Percentiles rank a stretch among this genome's conserved stretches.
These are phyloP conservation scores for Silene conica DNA, from an alignment of 148 eudicot genomes.

Conservation along the genomic window DNA sequence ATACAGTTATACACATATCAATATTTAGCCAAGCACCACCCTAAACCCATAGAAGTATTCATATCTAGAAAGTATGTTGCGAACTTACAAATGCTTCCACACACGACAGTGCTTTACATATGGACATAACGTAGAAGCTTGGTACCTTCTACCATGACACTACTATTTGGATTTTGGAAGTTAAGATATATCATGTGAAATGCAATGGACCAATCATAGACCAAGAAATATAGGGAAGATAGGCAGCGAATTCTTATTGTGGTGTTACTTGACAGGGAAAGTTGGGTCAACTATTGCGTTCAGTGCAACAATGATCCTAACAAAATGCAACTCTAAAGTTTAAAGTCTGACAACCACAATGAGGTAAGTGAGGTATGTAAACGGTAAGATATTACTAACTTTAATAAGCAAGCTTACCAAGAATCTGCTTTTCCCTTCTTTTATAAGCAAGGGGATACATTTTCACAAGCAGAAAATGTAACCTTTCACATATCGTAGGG, in stretches of 20 bases:
- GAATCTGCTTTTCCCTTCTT: conserved; percentile 57
- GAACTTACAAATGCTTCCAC: not conserved
- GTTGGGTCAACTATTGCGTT: not conserved
- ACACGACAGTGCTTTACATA: not conserved
- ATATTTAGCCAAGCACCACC: not conserved
- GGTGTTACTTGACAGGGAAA: not conserved
- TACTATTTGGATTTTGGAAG: not conserved
- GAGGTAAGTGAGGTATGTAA: not conserved
- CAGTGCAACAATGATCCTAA: not conserved
- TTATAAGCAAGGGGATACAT: conserved; percentile 63
- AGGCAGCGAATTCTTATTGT: not conserved
- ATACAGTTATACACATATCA: not conserved
- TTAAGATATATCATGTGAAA: not conserved
- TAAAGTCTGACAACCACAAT: not conserved
- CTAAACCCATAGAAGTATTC: not conserved
- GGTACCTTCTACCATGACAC: not conserved
- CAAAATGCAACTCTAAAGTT: not conserved
- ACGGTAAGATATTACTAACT: not conserved
- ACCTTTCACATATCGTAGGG: conserved; percentile 64
- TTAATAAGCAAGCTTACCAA: conserved; percentile 39
- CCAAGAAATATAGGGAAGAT: not conserved
- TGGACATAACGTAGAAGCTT: not conserved
- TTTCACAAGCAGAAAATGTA: conserved; percentile 62
- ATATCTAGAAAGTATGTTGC: not conserved
- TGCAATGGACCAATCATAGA: not conserved